Evolutionary conservation across 1,284 basidiomycete species (phyloP), one percentile per base, ranked within the genome.

Genomic region (Lignosus rhinocerotis): DNA sequence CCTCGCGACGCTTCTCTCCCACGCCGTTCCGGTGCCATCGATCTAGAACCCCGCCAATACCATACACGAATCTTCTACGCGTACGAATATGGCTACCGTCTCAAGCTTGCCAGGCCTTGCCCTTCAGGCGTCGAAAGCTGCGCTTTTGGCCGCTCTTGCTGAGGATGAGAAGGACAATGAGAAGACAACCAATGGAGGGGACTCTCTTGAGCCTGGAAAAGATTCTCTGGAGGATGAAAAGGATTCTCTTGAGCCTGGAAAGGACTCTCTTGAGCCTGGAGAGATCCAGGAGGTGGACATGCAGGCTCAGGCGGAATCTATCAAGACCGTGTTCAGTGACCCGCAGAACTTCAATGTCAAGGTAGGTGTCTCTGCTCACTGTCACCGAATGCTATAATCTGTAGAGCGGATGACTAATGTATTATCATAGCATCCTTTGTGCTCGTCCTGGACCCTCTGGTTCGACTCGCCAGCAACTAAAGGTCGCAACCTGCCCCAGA

Each of bases 381-480:
- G 55, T 42, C 12, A 21, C 17, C 47, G 11, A 17, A 17, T 25
- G 6, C 31, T 17, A 36, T 41, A 34, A 25, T 32, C 36, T 39
- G 16, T 43, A 38, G 38, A 46, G 36, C 33, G 31, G 46, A 32
- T 34, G 44, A 54, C 10, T 39, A 36, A 10, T 21, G 6, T 1
- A 10, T 19, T 44, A 0, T 25, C 17, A 21, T 30, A 95, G 93
- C 94, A 96, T 71, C 94, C 94, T 25, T 84, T 96, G 38, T 96
- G 86, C 75, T 93, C 94, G 34, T 80, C 88, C n/a, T 97, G 95
- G 95, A 97, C 94, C 6, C 86, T 98, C 46, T 97, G 93, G 93
- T 98, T 96, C 73, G 95, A 97, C 73, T 96, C 94, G 49, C 93
- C 93, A 3, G 83, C 86, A 49, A 93, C 92, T 49, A 96, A 96